A percentile compares a stretch with the other conserved stretches of the same genome.
These are phyloP conservation scores for Larix kaempferi DNA, from an alignment of 75 land plant genomes.

Conservation along the genomic window DNA sequence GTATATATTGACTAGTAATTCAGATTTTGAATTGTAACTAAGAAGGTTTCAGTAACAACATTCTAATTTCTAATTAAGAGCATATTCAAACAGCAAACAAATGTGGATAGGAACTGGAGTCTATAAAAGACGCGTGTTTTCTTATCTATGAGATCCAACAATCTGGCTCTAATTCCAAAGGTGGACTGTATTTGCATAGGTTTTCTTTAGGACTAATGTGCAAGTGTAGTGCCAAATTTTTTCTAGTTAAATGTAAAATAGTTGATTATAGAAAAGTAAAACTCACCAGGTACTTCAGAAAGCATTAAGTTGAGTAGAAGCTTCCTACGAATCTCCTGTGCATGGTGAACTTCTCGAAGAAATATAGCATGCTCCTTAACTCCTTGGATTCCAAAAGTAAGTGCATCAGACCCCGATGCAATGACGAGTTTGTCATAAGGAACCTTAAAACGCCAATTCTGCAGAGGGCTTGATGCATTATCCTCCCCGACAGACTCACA, in stretches of 20 bases:
- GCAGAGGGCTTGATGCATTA: constrained; percentile 1
- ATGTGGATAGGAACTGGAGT: too few relatives aligned
- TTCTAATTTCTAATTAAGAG: too few relatives aligned
- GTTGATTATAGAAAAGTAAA: background rate
- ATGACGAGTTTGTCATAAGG: constrained; percentile 86
- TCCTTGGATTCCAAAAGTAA: constrained; percentile 85
- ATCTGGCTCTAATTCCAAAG: background rate
- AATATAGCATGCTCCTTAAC: constrained; percentile 83
- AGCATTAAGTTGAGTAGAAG: constrained; percentile 82
- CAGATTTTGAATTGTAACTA: too few relatives aligned
- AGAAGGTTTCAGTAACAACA: too few relatives aligned
- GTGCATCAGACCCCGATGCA: constrained; percentile 75
- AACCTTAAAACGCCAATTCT: constrained; percentile 61
- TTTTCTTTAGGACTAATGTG: background rate
- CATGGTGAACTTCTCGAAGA: constrained; percentile 84
- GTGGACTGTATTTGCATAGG: background rate
- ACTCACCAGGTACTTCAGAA: constrained; percentile 74
- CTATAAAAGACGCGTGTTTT: too few relatives aligned
- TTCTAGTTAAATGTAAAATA: background rate
- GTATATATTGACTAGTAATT: too few relatives aligned
- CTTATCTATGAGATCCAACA: background rate
- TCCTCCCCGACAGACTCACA: constrained; percentile 56
- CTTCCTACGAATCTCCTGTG: constrained; percentile 81
- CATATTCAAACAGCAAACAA: too few relatives aligned
- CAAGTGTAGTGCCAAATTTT: background rate